Evolutionary conservation across 257 asterid species (phyloP), one percentile per base, ranked within the genome.

Genomic region (Eucommia ulmoides): DNA sequence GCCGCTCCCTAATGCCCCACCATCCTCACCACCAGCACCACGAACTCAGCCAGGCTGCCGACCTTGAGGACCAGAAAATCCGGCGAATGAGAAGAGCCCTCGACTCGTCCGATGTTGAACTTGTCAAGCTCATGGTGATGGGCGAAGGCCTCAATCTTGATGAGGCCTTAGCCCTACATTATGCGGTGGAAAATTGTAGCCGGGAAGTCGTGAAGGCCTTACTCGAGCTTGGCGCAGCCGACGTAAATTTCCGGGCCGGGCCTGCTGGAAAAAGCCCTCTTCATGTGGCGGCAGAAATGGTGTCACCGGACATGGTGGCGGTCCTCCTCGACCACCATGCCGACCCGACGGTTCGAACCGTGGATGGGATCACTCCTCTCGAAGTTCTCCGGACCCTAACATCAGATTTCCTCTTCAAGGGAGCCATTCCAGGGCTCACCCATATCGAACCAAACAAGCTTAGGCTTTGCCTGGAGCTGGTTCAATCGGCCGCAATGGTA

Each of bases 61-160:
- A 88, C 54, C 73, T 88, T 0, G 97, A 88, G 67, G 95, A 84
- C 65, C 95, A 88, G 14, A 88, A 84, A 48, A 77, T 88, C 21
- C 78, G 89, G 1, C 66, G 97, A 21, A 88, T 88, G 97, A 69
- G 93, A 18, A 78, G 97, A 3, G 97, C 97, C 20, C 89, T 88
- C 1, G 95, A 84, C 71, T 81, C 95, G 0, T 88, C 97, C 0
- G 97, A 88, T 22, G 97, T 84, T 2, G 97, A 88, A 58, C 88
- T 88, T 1, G 97, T 88, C 33, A 88, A 88, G 70, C 97, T 88
- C 0, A 88, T 88, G 97, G 97, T 88, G 24, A 88, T 88, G 97
- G 97, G 97, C 1, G 97, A 88, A 65, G 97, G 97, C 19, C 78
- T 88, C 3, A 88, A 88, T 47, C 78, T 88, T 1, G 94, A 88